A percentile compares a stretch with the other conserved stretches of the same genome.
Evolutionary conservation across 1,284 basidiomycete species (phyloP).

Genomic region (Coriolopsis trogii): DNA sequence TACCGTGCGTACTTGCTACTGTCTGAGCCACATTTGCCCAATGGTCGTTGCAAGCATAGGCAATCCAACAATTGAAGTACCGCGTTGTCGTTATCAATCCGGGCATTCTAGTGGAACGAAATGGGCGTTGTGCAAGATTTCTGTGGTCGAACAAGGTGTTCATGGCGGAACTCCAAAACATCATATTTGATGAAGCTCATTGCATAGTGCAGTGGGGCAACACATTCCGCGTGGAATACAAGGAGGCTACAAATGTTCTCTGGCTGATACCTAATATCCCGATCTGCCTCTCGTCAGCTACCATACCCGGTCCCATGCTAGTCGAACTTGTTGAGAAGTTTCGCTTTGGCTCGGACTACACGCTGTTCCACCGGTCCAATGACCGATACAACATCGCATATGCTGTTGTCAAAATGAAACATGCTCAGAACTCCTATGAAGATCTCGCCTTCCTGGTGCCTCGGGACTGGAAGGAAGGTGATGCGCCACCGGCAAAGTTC

Average conservation of each 20-base stretch:
- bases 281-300: slow-evolving; percentile 41
- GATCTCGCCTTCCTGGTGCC: slow-evolving; percentile 31
- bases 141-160: slow-evolving; percentile 31
- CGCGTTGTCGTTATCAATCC: slow-evolving; percentile 37
- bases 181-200: slow-evolving; percentile 42
- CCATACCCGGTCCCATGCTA: slow-evolving; percentile 33
- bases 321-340: slow-evolving; percentile 15
- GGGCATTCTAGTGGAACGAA: slow-evolving; percentile 31
- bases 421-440: slow-evolving; percentile 20
- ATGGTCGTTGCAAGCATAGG: slow-evolving; percentile 23
- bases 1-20: neutral
- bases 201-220: slow-evolving; percentile 40
- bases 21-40: neutral
- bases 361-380: slow-evolving; percentile 21
- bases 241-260: slow-evolving; percentile 28
- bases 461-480: slow-evolving; percentile 3
- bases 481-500: slow-evolving; percentile 27
- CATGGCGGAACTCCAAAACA: slow-evolving; percentile 26
- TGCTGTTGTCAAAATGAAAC: slow-evolving; percentile 28
- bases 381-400: slow-evolving; percentile 36
- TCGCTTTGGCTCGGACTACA: neutral
- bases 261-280: slow-evolving; percentile 34
- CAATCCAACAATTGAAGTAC: slow-evolving; percentile 33
- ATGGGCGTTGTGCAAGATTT: slow-evolving; percentile 28
- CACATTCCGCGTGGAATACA: slow-evolving; percentile 36